phyloP scores from a whole-genome alignment of 2,329 filamentous ascomycete species.

The Phoma herbarum region DNA sequence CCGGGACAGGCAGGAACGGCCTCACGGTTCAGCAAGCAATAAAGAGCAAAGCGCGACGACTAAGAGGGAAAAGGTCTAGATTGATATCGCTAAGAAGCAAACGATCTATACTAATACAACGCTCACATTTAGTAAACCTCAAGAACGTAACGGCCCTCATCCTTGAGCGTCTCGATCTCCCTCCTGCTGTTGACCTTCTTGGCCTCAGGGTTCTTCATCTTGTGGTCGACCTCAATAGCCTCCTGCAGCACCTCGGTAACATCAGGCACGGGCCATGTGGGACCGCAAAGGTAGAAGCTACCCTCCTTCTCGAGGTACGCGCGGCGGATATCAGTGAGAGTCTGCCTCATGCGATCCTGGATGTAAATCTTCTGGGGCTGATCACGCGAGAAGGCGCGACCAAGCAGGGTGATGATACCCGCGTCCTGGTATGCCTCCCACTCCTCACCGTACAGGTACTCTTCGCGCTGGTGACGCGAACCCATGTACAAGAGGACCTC shows the following conservation, averaged over 20 bases:
- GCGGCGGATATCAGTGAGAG: slow-evolving; percentile 79
- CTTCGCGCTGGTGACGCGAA: slow-evolving; percentile 94
- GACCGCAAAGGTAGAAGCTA: slow-evolving; percentile 95
- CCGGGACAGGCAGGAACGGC: neutral
- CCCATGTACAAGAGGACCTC: slow-evolving; percentile 95
- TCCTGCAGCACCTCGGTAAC: slow-evolving; percentile 94
- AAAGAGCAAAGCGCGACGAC: neutral
- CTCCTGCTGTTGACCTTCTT: slow-evolving; percentile 86
- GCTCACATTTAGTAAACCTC: slow-evolving; percentile 80
- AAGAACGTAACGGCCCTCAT: slow-evolving; percentile 90
- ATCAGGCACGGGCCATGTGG: slow-evolving; percentile 98
- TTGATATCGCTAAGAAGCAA: slow-evolving; percentile 2
- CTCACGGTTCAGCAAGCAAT: neutral
- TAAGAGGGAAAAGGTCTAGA: neutral
- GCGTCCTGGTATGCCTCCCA: slow-evolving; percentile 98
- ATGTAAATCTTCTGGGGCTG: slow-evolving; percentile 99
- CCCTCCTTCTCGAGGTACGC: slow-evolving; percentile 89
- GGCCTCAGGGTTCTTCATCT: slow-evolving; percentile 57
- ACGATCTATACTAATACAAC: slow-evolving; percentile 6
- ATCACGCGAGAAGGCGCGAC: slow-evolving; percentile 93
- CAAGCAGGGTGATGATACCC: slow-evolving; percentile 92
- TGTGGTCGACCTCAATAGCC: slow-evolving; percentile 81
- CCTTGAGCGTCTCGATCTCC: slow-evolving; percentile 98
- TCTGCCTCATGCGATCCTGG: slow-evolving; percentile 96
- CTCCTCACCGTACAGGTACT: slow-evolving; percentile 98